Base-by-base conservation (phyloP, 257 asterid genomes). In the Salvia miltiorrhiza region DNA sequence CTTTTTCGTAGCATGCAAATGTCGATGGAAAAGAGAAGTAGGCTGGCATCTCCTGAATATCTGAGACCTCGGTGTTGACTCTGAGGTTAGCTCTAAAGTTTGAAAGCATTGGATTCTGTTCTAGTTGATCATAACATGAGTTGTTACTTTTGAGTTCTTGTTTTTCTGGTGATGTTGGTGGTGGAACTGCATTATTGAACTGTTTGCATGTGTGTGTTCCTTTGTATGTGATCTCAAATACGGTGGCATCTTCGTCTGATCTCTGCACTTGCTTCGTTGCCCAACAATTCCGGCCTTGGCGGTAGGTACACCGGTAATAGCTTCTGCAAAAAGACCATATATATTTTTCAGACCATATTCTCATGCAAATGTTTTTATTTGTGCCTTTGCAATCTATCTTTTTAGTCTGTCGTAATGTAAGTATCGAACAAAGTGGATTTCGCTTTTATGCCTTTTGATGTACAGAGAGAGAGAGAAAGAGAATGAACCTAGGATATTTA, bases 251-350 rank as follows among this genome's bases (percentile, higher is more conserved):
- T 11, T 86, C 91, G 66, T 91, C 97, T 9, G 96, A 91, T 77
- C 97, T 87, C 26, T 94, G 99, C 64, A 94, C 97, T 79, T 94
- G 97, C 80, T 89, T 94, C 9, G 90, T 89, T 14, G 97, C 99
- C 97, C 92, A 86, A 69, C 99, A 91, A 48, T 87, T 82, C 30
- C 77, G 77, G 4, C 76, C 74, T 11, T 23, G 74, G 0, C 95
- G 82, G 71, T 91, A 89, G 0, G 97, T 90, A 63, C 99, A 93
- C 71, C 97, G 79, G 77, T 93, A 93, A 50, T 93, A 93, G 85
- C 97, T 91, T 77, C 99, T 93, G 96, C 79, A 79, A 20, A 72
- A 23, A 45, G 28, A 69, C 39, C 19, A 62, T 12, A 19, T 14
- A 61, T 30, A 32, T 28, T 53, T 72, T 55, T 26, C 17, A 26